Evolutionary conservation across 441 rosid genomes (phyloP), one percentile per base, ranked within the genome.

Genomic region (Adansonia grandidieri): DNA sequence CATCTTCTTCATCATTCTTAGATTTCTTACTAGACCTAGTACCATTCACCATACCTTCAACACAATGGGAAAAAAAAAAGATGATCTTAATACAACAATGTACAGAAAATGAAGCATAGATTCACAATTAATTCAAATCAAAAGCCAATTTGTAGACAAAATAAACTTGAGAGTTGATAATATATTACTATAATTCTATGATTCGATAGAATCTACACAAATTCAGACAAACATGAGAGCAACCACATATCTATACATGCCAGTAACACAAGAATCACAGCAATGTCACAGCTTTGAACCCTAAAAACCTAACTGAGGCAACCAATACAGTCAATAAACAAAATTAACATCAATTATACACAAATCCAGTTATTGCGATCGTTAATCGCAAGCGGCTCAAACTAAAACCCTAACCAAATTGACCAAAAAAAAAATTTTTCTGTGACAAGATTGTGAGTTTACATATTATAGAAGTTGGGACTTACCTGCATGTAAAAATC

Each of bases 1-100:
- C 63, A 69, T 64, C 80, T 44, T 64, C 80, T 78, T 78, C 86
- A 62, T 77, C 81, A 65, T 85, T 86, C 85, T 84, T 89, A 75
- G 61, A 82, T 81, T 79, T 79, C 73, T 61, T 61, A 73, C 74
- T 70, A 48, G 81, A 53, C 77, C 79, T 74, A 69, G 84, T 63
- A 77, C 78, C 86, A 77, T 78, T 88, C 54, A 74, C 86, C 92
- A 89, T 91, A 50, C 44, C 73, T 77, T 58, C 64, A 32, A 75
- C 5, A 4, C 17, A 5, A 37, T 37, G 42, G 6, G 42, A 37
- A 37, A 4, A 75, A 76, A 67, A 65, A 32, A 71, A 50, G 70
- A 53, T 19, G 13, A 50, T 65, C 11, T 32, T 51, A 76, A 65
- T 65, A 67, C 42, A 9, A 28, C 71, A 50, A 54, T 44, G 51